phyloP scores from a whole-genome alignment of 495 filamentous ascomycete species.

The Recurvomyces mirabilis region DNA sequence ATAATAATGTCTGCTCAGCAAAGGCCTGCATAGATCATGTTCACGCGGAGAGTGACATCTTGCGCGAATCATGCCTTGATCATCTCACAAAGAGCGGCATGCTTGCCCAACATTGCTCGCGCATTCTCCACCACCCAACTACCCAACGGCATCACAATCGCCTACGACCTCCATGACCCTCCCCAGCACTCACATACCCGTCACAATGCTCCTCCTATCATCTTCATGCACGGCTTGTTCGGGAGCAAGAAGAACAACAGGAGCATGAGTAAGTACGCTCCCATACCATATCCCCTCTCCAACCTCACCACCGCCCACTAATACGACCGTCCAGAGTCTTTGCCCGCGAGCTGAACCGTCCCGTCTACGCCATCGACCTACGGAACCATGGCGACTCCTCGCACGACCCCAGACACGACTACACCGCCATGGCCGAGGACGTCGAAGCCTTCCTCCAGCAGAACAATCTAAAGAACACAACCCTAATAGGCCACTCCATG shows the following conservation, averaged over 20 bases:
- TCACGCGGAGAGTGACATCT: constrained; percentile 5
- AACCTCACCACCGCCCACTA: constrained; percentile 10
- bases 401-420: constrained; percentile 68
- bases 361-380: constrained; percentile 79
- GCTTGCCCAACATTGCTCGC: not conserved
- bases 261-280: constrained; percentile 85
- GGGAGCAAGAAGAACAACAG: constrained; percentile 94
- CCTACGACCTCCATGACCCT: constrained; percentile 50
- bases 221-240: constrained; percentile 90
- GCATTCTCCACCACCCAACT: constrained; percentile 13
- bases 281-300: not conserved
- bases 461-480: constrained; percentile 56
- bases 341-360: constrained; percentile 66
- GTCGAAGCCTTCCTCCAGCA: constrained; percentile 68
- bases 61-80: too few species aligned
- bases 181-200: constrained; percentile 30
- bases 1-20: too few species aligned
- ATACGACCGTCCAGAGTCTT: constrained; percentile 48
- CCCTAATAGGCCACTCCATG: constrained; percentile 94
- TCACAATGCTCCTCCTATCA: constrained; percentile 54
- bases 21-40: too few species aligned
- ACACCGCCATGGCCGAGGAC: constrained; percentile 76
- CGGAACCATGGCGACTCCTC: constrained; percentile 90
- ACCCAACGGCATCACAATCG: constrained; percentile 29
- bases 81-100: too few species aligned